These are phyloP conservation scores for Buddleja alternifolia DNA, from an alignment of 257 asterid species.

Conservation along the genomic window DNA sequence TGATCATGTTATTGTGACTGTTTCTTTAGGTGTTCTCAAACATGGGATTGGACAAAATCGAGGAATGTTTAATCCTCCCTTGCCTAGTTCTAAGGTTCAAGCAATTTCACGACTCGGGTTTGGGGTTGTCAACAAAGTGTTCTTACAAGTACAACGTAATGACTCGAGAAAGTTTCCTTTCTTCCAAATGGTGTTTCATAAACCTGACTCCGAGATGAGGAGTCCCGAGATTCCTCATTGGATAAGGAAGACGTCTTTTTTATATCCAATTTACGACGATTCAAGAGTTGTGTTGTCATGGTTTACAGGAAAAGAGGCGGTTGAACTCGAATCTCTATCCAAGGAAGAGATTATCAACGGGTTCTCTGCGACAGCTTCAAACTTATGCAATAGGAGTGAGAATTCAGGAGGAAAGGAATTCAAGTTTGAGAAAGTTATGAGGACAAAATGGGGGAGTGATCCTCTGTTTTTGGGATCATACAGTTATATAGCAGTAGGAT, in stretches of 20 bases:
- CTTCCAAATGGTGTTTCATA: slow-evolving; percentile 59
- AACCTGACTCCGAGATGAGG: slow-evolving; percentile 23
- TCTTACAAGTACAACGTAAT: slow-evolving; percentile 42
- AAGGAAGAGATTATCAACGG: slow-evolving; percentile 54
- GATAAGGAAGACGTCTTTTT: slow-evolving; percentile 59
- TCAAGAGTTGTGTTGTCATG: slow-evolving; percentile 53
- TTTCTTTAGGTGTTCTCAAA: slow-evolving; percentile 68
- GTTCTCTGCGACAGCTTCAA: slow-evolving; percentile 54
- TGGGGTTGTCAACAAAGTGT: slow-evolving; percentile 69
- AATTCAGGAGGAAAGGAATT: slow-evolving; percentile 16
- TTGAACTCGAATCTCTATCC: slow-evolving; percentile 51
- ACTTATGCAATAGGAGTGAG: slow-evolving; percentile 39
- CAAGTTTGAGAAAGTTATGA: slow-evolving; percentile 44
- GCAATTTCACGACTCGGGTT: slow-evolving; percentile 69
- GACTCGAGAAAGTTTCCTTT: slow-evolving; percentile 42
- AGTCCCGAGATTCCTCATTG: slow-evolving; percentile 53
- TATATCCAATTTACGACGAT: slow-evolving; percentile 48
- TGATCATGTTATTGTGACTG: slow-evolving; percentile 69
- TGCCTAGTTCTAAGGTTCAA: slow-evolving; percentile 46
- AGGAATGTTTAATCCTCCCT: slow-evolving; percentile 51
- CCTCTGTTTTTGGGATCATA: slow-evolving; percentile 77
- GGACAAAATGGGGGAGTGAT: slow-evolving; percentile 64
- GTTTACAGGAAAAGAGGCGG: slow-evolving; percentile 73
- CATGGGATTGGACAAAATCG: slow-evolving; percentile 47
- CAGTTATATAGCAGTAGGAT: slow-evolving; percentile 67